Evolutionary conservation across 768 basidiomycete genomes (phyloP).

Genomic region (Trametes punicea): DNA sequence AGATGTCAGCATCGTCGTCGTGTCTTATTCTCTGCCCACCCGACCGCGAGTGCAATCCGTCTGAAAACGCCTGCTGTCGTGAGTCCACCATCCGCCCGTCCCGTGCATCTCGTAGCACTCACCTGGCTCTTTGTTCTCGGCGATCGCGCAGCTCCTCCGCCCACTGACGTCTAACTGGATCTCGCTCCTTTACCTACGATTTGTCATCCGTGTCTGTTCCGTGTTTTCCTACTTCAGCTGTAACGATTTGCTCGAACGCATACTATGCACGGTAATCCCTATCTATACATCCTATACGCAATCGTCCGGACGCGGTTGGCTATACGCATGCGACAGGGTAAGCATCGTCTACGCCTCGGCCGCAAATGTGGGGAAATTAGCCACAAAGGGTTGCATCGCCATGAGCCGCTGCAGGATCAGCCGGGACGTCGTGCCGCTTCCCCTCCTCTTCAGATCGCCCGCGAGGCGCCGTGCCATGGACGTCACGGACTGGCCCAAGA

Average conservation of each 20-base stretch:
- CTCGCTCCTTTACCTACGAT: background rate
- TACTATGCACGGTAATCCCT: background rate
- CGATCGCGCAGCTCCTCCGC: constrained; percentile 41
- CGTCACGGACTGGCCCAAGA: constrained; percentile 61
- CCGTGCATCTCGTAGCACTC: constrained; percentile 4
- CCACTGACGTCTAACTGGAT: constrained; percentile 38
- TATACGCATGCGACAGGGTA: no score
- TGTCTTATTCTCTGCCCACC: constrained; percentile 74
- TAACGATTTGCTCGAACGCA: constrained; percentile 10
- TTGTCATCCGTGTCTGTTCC: background rate
- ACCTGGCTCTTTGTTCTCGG: background rate
- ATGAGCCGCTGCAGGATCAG: constrained; percentile 58
- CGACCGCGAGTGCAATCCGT: constrained; percentile 63
- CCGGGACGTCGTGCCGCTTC: constrained; percentile 44
- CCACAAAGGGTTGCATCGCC: constrained; percentile 60
- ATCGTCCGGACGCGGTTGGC: background rate
- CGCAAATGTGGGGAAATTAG: constrained; percentile 72
- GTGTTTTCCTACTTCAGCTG: constrained; percentile 31
- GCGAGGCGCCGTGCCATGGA: constrained; percentile 67
- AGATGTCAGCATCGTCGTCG: constrained; percentile 52
- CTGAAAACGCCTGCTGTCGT: constrained; percentile 80
- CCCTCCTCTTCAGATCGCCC: constrained; percentile 52
- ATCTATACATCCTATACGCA: constrained; percentile 1
- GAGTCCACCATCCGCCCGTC: constrained; percentile 32
- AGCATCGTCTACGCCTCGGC: constrained; percentile 25